Evolutionary conservation across 1,284 basidiomycete genomes (phyloP).

Genomic region (Cutaneotrichosporon sp.): DNA sequence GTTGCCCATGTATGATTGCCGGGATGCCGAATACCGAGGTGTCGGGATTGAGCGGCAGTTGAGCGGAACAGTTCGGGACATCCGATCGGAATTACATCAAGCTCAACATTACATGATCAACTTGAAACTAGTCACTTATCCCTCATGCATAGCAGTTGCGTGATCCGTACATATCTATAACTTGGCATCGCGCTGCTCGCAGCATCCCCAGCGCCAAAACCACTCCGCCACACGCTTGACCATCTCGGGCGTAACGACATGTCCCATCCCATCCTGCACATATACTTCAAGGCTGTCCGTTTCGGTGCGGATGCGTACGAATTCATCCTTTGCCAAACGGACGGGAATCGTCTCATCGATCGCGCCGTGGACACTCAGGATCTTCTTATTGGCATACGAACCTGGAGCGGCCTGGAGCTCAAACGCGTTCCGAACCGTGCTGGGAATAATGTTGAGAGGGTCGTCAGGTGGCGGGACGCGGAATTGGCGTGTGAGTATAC

Average conservation of each 20-base stretch:
- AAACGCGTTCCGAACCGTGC: background rate
- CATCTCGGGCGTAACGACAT: slow-evolving; percentile 51
- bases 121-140: too few species aligned
- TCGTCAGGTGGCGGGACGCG: slow-evolving; percentile 47
- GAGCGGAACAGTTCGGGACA: background rate
- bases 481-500: slow-evolving; percentile 59
- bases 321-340: slow-evolving; percentile 32
- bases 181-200: slow-evolving; percentile 1
- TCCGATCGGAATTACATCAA: too few species aligned
- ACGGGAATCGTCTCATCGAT: slow-evolving; percentile 48
- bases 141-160: background rate
- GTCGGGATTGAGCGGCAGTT: background rate
- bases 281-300: slow-evolving; percentile 35
- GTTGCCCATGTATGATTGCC: slow-evolving; percentile 2
- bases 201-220: slow-evolving; percentile 45
- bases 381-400: slow-evolving; percentile 66
- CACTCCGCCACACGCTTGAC: slow-evolving; percentile 45
- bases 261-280: slow-evolving; percentile 49
- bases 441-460: slow-evolving; percentile 35
- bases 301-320: slow-evolving; percentile 33
- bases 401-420: slow-evolving; percentile 50
- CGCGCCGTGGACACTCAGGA: slow-evolving; percentile 65
- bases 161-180: background rate
- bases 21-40: slow-evolving; percentile 10
- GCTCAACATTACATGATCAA: too few species aligned